Evolutionary conservation across 306 rosid genomes (phyloP).

Genomic region (Albizia julibrissin): DNA sequence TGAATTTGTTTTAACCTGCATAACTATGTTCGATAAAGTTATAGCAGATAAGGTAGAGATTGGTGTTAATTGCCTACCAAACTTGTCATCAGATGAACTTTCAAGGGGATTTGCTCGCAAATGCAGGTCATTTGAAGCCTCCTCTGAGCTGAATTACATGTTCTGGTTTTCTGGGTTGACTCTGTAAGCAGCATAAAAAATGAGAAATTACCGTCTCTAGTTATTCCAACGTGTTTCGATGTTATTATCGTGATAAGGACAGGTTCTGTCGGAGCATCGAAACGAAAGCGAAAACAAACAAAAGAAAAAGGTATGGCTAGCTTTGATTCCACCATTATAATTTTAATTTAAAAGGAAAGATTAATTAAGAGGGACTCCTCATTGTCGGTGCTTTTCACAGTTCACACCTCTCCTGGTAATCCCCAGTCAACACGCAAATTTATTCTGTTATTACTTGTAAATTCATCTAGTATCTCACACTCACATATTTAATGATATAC

Average conservation of each 20-base stretch:
- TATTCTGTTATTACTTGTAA: background rate
- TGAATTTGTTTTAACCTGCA: background rate
- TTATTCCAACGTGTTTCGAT: background rate
- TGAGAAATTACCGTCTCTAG: background rate
- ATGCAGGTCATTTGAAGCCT: background rate
- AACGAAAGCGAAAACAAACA: background rate
- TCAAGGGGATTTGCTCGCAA: background rate
- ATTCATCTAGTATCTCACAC: background rate
- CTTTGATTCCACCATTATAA: slow-evolving; percentile 16
- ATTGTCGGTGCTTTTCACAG: slow-evolving; percentile 5
- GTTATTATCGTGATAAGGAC: background rate
- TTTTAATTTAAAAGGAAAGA: background rate
- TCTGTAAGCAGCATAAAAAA: background rate
- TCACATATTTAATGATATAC: no score
- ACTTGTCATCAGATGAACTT: background rate
- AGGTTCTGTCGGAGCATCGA: background rate
- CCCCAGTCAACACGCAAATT: background rate
- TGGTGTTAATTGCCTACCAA: background rate
- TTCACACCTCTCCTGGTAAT: background rate
- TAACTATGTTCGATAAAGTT: background rate
- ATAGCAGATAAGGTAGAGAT: background rate
- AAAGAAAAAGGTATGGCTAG: background rate
- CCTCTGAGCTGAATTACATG: background rate
- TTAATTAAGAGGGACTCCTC: background rate
- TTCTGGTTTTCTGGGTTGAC: background rate